Base-by-base conservation (phyloP, 371 early-diverging fungal genomes). In the Haplosporangium sp. region DNA sequence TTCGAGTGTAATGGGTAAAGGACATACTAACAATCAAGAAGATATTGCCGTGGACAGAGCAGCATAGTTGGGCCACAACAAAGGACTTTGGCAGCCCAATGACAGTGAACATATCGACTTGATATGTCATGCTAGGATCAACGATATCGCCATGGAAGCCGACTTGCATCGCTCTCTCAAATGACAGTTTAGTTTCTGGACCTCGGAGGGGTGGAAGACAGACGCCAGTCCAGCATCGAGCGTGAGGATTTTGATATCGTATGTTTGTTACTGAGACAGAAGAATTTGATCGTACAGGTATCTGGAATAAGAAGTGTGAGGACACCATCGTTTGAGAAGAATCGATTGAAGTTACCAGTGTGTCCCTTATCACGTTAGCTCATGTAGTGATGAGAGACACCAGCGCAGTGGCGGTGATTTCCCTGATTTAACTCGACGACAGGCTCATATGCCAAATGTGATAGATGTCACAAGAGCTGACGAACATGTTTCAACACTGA, bases 1-100 rank as follows among this genome's bases (percentile, higher is more conserved):
- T 50, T 3, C 50, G n/a, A 50, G 69, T 69, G 45, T 55, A 40
- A 8, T 69, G 63, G 63, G 37, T 69, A 61, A 62, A 42, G 69
- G 69, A 0, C 57, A 69, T 40, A 56, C 53, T 42, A 55, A 45
- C 15, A 62, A 53, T n/a, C 0, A 17, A 39, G 55, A 39, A 6
- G 38, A 62, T 9, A 53, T 42, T 52, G 55, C 47, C 2, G 69
- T 45, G 27, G 62, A 69, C 35, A 53, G 27, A 50, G 38, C n/a
- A 8, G 67, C 39, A 1, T 4, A 59, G 10, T 34, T 19, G 8
- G 67, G 50, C 1, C 60, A 67, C 52, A 17, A n/a, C n/a, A 20
- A 35, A 6, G 37, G 20, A 11, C 17, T 45, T 17, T 66, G 66
- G 66, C 50, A 50, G n/a, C 38, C 39, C 6, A 37, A 35, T 7